phyloP scores from a whole-genome alignment of 257 asterid genomes.

The Rehmannia glutinosa region DNA sequence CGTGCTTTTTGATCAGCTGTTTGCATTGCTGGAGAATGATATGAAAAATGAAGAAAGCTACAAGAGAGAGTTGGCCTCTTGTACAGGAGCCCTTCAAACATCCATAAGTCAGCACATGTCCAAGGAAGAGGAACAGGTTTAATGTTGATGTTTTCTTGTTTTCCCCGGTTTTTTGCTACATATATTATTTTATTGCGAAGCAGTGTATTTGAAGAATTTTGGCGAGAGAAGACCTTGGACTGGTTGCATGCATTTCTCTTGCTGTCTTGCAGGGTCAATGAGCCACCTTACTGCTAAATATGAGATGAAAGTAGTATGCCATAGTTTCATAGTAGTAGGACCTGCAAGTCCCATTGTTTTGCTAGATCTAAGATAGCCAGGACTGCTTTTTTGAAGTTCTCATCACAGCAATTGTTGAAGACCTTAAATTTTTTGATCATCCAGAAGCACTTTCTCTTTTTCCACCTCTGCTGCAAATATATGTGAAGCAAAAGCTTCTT shows the following conservation, averaged over 20 bases:
- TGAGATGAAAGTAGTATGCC: too few relatives aligned
- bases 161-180: constrained; percentile 9
- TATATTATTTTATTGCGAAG: not conserved
- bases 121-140: constrained; percentile 99
- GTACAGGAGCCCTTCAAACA: constrained; percentile 94
- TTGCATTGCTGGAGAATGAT: constrained; percentile 62
- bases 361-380: too few relatives aligned
- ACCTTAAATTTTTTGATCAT: not conserved
- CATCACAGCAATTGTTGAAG: not conserved
- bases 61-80: constrained; percentile 90
- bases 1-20: constrained; percentile 87
- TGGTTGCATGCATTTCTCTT: not conserved
- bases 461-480: not conserved
- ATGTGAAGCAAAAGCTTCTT: not conserved
- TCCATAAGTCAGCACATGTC: constrained; percentile 99
- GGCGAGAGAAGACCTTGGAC: not conserved
- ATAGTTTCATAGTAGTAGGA: too few relatives aligned
- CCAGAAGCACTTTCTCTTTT: not conserved
- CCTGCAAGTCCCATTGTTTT: too few relatives aligned
- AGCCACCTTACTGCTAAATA: too few relatives aligned
- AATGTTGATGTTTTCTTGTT: constrained; percentile 2
- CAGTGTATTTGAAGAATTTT: not conserved
- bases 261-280: too few relatives aligned
- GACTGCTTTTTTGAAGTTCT: too few relatives aligned
- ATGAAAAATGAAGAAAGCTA: constrained; percentile 67